phyloP scores from a whole-genome alignment of 2,329 filamentous ascomycete genomes.

The Stagonosporopsis tanaceti region DNA sequence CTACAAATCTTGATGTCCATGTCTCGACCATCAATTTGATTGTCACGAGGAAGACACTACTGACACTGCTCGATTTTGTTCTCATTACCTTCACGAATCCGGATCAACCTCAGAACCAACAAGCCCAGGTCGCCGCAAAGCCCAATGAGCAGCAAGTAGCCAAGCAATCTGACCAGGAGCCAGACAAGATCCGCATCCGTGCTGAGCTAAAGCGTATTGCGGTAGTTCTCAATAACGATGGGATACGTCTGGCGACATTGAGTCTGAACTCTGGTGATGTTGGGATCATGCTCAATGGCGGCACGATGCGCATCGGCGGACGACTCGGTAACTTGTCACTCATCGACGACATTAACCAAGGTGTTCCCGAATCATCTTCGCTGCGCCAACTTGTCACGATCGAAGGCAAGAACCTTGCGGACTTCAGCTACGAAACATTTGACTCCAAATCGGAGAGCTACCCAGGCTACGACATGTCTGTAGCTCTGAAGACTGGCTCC shows the following conservation, averaged over 20 bases:
- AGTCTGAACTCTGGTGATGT: constrained; percentile 93
- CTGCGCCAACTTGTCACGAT: constrained; percentile 91
- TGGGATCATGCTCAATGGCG: constrained; percentile 84
- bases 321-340: constrained; percentile 87
- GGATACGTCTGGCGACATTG: constrained; percentile 89
- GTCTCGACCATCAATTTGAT: constrained; percentile 97
- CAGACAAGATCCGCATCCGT: constrained; percentile 89
- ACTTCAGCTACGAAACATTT: constrained; percentile 98
- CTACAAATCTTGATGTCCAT: constrained; percentile 88
- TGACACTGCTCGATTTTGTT: constrained; percentile 93
- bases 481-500: constrained; percentile 89
- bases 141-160: constrained; percentile 46
- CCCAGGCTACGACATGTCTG: constrained; percentile 92
- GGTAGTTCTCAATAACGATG: constrained; percentile 96
- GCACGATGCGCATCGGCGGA: constrained; percentile 85
- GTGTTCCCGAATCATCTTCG: constrained; percentile 80
- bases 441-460: constrained; percentile 78
- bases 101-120: constrained; percentile 56
- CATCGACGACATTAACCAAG: constrained; percentile 92
- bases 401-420: constrained; percentile 91
- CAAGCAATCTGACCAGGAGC: constrained; percentile 53
- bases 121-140: constrained; percentile 40
- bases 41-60: constrained; percentile 88
- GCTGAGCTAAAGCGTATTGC: constrained; percentile 92
- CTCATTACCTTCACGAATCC: constrained; percentile 85